phyloP scores from a whole-genome alignment of 441 rosid species.

The Flueggea neowawraea region DNA sequence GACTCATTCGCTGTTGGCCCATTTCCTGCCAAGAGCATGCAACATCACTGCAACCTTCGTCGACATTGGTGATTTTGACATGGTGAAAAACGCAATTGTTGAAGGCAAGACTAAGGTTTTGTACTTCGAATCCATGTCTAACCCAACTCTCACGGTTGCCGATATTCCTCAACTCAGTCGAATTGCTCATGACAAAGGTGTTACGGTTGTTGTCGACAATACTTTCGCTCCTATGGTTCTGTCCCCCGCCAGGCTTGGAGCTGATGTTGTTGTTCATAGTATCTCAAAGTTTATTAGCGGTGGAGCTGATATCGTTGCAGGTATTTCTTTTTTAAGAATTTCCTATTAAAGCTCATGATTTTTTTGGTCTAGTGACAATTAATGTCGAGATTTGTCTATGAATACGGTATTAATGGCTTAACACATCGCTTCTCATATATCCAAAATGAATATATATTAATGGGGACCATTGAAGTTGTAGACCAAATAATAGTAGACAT shows the following conservation, averaged over 20 bases:
- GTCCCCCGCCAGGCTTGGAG: constrained; percentile 86
- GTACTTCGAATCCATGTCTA: constrained; percentile 81
- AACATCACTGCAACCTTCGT: constrained; percentile 85
- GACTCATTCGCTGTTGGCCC: constrained; percentile 81
- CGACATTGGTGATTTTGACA: constrained; percentile 48
- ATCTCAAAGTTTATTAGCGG: constrained; percentile 94
- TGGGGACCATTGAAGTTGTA: too few species aligned
- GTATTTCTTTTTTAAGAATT: constrained; percentile 34
- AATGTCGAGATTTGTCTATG: too few species aligned
- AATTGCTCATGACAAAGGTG: constrained; percentile 75
- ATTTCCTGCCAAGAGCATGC: constrained; percentile 76
- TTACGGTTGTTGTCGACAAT: constrained; percentile 78
- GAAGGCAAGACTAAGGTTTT: constrained; percentile 71
- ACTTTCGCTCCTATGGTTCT: constrained; percentile 89
- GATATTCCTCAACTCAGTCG: constrained; percentile 76
- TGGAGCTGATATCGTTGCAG: constrained; percentile 94
- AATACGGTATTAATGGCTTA: too few species aligned
- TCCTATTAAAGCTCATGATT: too few species aligned
- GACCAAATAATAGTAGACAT: too few species aligned
- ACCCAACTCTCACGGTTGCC: constrained; percentile 79
- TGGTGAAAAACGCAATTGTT: constrained; percentile 55
- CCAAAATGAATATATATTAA: too few species aligned
- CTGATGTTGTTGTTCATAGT: constrained; percentile 91
- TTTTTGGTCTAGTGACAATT: too few species aligned
- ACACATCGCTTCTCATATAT: too few species aligned